phyloP scores from a whole-genome alignment of 306 rosid species.

The Vigna radiata region DNA sequence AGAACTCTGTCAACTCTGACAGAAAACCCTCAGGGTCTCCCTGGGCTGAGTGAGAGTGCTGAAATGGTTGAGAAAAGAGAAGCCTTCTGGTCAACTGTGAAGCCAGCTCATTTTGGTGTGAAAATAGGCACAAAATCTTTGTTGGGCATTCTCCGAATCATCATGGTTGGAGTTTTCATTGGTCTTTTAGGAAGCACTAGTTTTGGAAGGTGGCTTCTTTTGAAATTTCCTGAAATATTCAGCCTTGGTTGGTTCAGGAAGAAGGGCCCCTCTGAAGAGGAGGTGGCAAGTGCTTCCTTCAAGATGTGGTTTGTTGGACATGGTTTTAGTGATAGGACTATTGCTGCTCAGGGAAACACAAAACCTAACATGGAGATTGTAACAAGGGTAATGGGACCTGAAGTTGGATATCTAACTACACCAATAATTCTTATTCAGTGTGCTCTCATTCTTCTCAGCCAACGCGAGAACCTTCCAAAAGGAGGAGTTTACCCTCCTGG shows the following conservation, averaged over 20 bases:
- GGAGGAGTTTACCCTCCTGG: constrained; percentile 86
- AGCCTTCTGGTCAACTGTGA: constrained; percentile 79
- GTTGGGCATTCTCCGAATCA: constrained; percentile 59
- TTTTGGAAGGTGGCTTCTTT: constrained; percentile 79
- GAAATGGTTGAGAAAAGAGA: constrained; percentile 61
- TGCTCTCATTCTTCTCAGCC: constrained; percentile 75
- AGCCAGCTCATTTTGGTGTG: constrained; percentile 89
- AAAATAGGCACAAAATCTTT: constrained; percentile 76
- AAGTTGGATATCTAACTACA: constrained; percentile 84
- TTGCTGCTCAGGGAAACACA: constrained; percentile 51
- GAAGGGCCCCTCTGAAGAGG: constrained; percentile 85
- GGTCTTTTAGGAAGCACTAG: constrained; percentile 65
- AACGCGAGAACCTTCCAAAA: constrained; percentile 68
- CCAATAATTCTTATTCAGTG: constrained; percentile 84
- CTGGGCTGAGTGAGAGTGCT: constrained; percentile 63
- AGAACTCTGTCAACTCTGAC: constrained; percentile 71
- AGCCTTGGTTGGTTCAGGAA: constrained; percentile 80
- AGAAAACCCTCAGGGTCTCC: constrained; percentile 72
- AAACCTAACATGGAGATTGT: constrained; percentile 80
- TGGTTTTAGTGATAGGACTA: constrained; percentile 59
- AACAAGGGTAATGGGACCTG: constrained; percentile 91
- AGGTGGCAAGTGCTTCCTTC: constrained; percentile 78
- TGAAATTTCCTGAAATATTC: constrained; percentile 76
- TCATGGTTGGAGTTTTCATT: constrained; percentile 59
- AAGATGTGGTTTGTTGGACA: constrained; percentile 92